Base-by-base conservation (phyloP, 2,329 filamentous ascomycete genomes). In the Colletotrichum australisinense region DNA sequence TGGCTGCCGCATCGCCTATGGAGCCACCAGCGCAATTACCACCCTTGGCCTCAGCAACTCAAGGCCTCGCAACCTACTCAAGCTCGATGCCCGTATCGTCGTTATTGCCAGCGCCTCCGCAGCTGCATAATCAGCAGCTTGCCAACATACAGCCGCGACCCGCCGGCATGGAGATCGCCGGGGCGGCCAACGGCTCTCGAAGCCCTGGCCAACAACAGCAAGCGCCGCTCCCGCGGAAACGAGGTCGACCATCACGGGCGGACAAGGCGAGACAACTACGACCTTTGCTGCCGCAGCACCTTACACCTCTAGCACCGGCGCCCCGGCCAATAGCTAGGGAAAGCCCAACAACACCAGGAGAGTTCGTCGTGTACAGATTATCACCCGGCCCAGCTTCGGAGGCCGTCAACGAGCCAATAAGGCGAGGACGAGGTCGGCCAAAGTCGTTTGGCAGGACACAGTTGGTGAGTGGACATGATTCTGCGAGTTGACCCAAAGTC, bases 181-280 rank as follows among this genome's bases (percentile, higher is more conserved):
- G 42, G 22, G 53, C 30, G 12, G 38, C 63, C n/a, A 67, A 59
- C 30, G 56, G 68, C 19, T 67, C 62, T 49, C 35, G 60, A 28
- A 49, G 65, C 55, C n/a, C 38, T 26, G 49, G 57, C 62, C 35
- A 70, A 16, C 59, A 72, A 28, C 75, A 69, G 9, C 68, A 66
- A 26, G 52, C 67, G 24, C 26, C 72, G 19, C 55, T 52, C 53
- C 59, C 68, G 2, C 74, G 82, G 75, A 87, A 86, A 77, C 82
- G 86, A 72, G 86, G 86, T 2, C 82, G 86, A 52, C 86, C 86
- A 5, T 83, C 86, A 12, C 83, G 85, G 67, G 82, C 83, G 14
- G 86, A 86, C 67, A 85, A 83, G 75, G 83, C 79, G 16, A 81
- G 76, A 14, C 77, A 80, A 62, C 77, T 80, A 6, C 78, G 76